Base-by-base conservation (phyloP, 2,329 filamentous ascomycete species). In the Colletotrichum endophyticum region DNA sequence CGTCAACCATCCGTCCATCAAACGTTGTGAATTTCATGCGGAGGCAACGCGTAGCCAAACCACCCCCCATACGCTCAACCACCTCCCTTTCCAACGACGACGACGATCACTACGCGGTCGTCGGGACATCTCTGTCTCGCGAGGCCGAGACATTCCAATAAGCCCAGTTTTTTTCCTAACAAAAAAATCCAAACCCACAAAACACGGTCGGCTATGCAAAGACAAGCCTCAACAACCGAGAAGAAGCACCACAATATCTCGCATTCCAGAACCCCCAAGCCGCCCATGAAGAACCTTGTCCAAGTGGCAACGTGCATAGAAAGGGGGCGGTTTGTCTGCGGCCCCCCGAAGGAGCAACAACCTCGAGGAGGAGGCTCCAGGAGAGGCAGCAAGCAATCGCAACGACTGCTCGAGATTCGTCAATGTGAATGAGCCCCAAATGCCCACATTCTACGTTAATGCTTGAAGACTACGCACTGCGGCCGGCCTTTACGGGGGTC, bases 191-290 rank as follows among this genome's bases (percentile, higher is more conserved):
- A 30, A 70, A 19, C 57, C 68, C 68, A 70, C 56, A 70, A 63
- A 70, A 63, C 68, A 39, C 36, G 57, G 34, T 70, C 68, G 57
- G 68, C 68, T 70, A 62, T 70, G 56, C 68, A 70, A 28, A 70
- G 36, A 70, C 36, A 70, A 70, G 68, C 68, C 68, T 70, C 68
- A 70, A 70, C 68, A 70, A 53, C 68, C 36, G 68, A 70, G 68
- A 8, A 70, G 25, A 25, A 49, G 36, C 67, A 61, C 53, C 71
- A 69, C 71, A 53, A 34, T 62, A 62, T 56, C 53, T 73, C 36
- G 34, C 22, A 62, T 69, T 68, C 56, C 36, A 69, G 66, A 73
- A 53, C 64, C 8, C 61, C 56, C 27, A 63, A 57, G 34, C 71
- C 44, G 71, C 59, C 66, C 68, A 66, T 56, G 57, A 70, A 53